phyloP scores from a whole-genome alignment of 208 protist genomes.

The Wallacemonas sp. region DNA sequence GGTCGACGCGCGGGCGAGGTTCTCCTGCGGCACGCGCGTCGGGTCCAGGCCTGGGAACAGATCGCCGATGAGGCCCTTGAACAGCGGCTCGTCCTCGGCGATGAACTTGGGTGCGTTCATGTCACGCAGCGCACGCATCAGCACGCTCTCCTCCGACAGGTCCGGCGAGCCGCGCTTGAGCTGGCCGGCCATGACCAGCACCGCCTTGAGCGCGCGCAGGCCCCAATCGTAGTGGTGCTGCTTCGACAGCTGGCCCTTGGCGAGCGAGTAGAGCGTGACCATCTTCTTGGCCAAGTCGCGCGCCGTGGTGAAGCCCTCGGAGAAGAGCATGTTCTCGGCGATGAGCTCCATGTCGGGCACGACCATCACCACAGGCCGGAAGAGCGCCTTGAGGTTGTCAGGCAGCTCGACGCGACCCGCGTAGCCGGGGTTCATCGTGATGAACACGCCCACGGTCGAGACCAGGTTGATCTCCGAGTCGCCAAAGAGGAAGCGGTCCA shows the following conservation, averaged over 20 bases:
- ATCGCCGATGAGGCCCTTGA: constrained; percentile 98
- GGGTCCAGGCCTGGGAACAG: constrained; percentile 97
- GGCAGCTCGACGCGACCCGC: constrained; percentile 98
- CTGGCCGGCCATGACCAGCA: constrained; percentile 98
- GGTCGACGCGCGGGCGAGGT: constrained; percentile 93
- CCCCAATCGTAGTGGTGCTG: constrained; percentile 99
- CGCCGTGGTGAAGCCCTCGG: constrained; percentile 96
- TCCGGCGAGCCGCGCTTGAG: constrained; percentile 96
- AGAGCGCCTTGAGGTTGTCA: constrained; percentile 99
- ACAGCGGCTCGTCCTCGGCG: constrained; percentile 98
- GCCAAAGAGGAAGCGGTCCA: constrained; percentile 93
- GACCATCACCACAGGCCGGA: constrained; percentile 99
- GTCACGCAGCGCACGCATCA: constrained; percentile 99
- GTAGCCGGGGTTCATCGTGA: constrained; percentile 99
- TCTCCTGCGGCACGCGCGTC: constrained; percentile 94
- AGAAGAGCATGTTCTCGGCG: constrained; percentile 99
- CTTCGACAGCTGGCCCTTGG: constrained; percentile 98
- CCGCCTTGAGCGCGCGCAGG: constrained; percentile 98
- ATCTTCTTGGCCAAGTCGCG: constrained; percentile 98
- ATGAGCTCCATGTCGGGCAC: constrained; percentile 98
- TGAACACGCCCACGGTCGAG: constrained; percentile 97
- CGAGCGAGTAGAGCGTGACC: constrained; percentile 98
- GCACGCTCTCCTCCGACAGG: constrained; percentile 96
- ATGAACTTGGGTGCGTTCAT: constrained; percentile 99
- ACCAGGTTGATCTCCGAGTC: constrained; percentile 90